Percentiles rank a stretch among this genome's conserved stretches.
Conservation (phyloP, 306 rosid species). For the Dryas octopetala region DNA sequence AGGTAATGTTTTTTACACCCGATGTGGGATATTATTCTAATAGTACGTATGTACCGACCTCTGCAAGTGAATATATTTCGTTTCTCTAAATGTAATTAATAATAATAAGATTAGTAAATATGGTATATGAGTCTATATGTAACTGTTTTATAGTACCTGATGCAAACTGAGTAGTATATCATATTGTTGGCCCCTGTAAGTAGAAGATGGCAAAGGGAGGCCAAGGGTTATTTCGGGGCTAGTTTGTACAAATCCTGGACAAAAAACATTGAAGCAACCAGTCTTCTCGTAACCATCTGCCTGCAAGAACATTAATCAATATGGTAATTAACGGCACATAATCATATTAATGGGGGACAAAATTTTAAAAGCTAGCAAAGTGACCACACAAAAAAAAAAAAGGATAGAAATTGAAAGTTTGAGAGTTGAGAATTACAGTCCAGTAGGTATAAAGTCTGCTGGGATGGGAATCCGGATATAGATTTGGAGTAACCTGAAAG, state of each 20-base stretch:
- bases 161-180: constrained; percentile 22
- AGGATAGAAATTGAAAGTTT: neutral
- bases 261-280: constrained; percentile 33
- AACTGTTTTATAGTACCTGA: constrained; percentile 7
- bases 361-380: too few species aligned
- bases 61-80: too few species aligned
- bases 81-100: too few species aligned
- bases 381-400: neutral
- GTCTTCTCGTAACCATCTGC: constrained; percentile 26
- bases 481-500: constrained; percentile 14
- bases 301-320: neutral
- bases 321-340: too few species aligned
- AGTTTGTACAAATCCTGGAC: constrained; percentile 36
- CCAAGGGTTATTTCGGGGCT: constrained; percentile 21
- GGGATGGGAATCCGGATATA: neutral
- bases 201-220: constrained; percentile 23
- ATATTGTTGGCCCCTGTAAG: constrained; percentile 15
- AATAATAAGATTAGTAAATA: too few species aligned
- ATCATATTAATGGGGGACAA: too few species aligned
- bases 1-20: too few species aligned
- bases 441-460: constrained; percentile 26
- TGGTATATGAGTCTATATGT: too few species aligned
- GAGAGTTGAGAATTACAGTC: constrained; percentile 21
- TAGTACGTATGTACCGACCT: too few species aligned
- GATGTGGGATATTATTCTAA: too few species aligned